phyloP scores from a whole-genome alignment of 768 basidiomycete genomes.

The Leccinum olivaceopallidum region DNA sequence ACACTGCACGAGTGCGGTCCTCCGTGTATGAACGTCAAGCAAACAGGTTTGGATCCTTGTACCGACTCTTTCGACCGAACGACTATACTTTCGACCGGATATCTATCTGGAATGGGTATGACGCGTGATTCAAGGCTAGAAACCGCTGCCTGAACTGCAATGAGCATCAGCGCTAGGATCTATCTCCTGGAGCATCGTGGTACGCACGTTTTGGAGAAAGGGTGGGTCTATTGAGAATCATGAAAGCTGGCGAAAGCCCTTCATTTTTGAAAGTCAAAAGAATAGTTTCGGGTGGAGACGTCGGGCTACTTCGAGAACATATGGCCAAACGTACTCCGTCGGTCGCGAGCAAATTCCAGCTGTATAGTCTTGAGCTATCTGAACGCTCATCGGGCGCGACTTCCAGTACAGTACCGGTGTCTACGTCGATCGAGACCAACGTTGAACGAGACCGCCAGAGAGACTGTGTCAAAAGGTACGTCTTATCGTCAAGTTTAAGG shows the following conservation, averaged over 20 bases:
- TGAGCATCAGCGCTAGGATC: neutral
- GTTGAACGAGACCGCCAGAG: conserved; percentile 56
- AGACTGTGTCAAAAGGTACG: conserved; percentile 41
- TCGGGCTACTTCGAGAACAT: conserved; percentile 50
- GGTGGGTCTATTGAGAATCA: conserved; percentile 43
- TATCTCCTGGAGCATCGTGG: neutral
- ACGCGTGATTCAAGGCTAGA: conserved; percentile 42
- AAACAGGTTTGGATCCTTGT: conserved; percentile 38
- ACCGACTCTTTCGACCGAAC: conserved; percentile 34
- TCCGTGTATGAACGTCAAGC: conserved; percentile 58
- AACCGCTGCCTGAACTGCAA: conserved; percentile 46
- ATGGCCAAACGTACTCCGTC: conserved; percentile 45
- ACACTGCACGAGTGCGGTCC: conserved; percentile 57
- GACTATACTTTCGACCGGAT: conserved; percentile 56
- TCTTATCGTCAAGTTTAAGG: conserved; percentile 25
- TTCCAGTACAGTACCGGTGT: conserved; percentile 42
- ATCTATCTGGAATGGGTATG: conserved; percentile 49
- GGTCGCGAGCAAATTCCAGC: conserved; percentile 56
- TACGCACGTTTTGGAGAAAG: conserved; percentile 43
- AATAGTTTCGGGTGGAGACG: conserved; percentile 48
- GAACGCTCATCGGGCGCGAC: conserved; percentile 12
- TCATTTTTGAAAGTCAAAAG: conserved; percentile 40
- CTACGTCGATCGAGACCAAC: conserved; percentile 46
- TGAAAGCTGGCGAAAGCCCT: neutral
- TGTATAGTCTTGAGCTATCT: conserved; percentile 34